These are phyloP conservation scores for Thinopyrum elongatum DNA, from an alignment of 176 grass and related monocot genomes.

Conservation along the genomic window DNA sequence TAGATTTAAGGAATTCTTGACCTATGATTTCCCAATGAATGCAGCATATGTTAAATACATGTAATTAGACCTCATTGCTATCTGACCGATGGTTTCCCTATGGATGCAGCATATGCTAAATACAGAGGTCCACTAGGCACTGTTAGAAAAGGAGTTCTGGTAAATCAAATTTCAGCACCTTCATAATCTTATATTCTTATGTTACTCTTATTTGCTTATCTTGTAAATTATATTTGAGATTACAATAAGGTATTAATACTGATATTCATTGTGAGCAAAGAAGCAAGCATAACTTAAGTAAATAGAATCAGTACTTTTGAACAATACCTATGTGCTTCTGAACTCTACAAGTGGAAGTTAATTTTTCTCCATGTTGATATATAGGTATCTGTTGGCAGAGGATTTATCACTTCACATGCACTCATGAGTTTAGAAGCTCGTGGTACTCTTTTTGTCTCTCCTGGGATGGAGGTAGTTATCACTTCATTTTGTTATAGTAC, in stretches of 20 bases:
- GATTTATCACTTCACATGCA: constrained; percentile 87
- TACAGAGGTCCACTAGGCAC: constrained; percentile 84
- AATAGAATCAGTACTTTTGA: constrained; percentile 14
- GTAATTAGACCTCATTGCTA: constrained; percentile 8
- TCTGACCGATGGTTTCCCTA: constrained; percentile 26
- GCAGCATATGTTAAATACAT: constrained; percentile 87
- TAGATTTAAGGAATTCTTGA: constrained; percentile 21
- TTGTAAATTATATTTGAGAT: constrained; percentile 8
- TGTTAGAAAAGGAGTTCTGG: constrained; percentile 96
- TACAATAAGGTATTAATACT: neutral
- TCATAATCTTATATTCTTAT: constrained; percentile 20
- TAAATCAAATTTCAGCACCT: constrained; percentile 43
- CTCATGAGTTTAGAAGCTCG: constrained; percentile 99
- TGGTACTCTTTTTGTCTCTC: constrained; percentile 94
- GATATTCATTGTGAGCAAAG: neutral
- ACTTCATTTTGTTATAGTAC: constrained; percentile 25
- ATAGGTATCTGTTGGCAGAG: constrained; percentile 83
- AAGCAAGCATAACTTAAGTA: neutral
- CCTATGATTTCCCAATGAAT: constrained; percentile 30
- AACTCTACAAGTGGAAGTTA: constrained; percentile 14
- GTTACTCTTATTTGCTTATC: neutral
- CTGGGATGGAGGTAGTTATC: constrained; percentile 84
- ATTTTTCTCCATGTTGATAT: constrained; percentile 32
- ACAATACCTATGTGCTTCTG: constrained; percentile 8
- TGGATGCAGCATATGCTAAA: constrained; percentile 92